These are phyloP conservation scores for Colletotrichum aenigma DNA, from an alignment of 2,329 filamentous ascomycete species.

Conservation along the genomic window DNA sequence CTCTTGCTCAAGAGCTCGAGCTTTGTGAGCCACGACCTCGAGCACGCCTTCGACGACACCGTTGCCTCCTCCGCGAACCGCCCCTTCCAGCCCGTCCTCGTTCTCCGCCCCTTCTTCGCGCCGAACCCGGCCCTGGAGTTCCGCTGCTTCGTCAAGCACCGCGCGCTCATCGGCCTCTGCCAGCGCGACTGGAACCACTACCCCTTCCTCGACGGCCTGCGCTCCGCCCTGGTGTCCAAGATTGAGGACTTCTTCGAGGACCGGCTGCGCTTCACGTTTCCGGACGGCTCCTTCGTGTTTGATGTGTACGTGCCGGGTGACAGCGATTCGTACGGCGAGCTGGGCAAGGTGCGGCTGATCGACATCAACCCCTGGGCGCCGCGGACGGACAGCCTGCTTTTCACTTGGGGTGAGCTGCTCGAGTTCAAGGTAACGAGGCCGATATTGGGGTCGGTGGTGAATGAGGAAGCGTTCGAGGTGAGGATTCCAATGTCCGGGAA, in stretches of 20 bases:
- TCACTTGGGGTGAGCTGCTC: conserved; percentile 88
- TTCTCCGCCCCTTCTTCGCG: conserved; percentile 86
- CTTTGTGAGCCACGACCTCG: conserved; percentile 92
- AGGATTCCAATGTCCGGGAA: not conserved
- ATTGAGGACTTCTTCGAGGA: conserved; percentile 80
- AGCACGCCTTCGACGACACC: conserved; percentile 86
- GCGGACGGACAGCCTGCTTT: conserved; percentile 86
- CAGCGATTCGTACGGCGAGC: conserved; percentile 57
- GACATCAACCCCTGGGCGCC: conserved; percentile 96
- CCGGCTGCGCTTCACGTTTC: conserved; percentile 77
- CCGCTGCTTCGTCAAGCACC: conserved; percentile 88
- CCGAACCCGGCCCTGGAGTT: conserved; percentile 94
- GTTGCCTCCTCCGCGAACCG: conserved; percentile 40
- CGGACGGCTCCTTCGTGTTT: conserved; percentile 84
- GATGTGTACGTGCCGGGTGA: conserved; percentile 87
- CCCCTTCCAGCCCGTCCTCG: conserved; percentile 75
- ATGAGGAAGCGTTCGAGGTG: conserved; percentile 28
- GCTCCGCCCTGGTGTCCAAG: conserved; percentile 67
- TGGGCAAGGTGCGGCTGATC: conserved; percentile 81
- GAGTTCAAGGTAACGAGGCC: conserved; percentile 67
- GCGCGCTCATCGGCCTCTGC: conserved; percentile 79
- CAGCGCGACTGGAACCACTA: conserved; percentile 93
- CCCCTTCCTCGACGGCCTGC: conserved; percentile 73
- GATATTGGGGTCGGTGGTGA: conserved; percentile 52
- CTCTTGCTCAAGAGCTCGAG: conserved; percentile 92